A percentile compares a stretch with the other conserved stretches of the same genome.
phyloP scores from a whole-genome alignment of 176 grass and related monocot genomes.

The Oryza longistaminata region DNA sequence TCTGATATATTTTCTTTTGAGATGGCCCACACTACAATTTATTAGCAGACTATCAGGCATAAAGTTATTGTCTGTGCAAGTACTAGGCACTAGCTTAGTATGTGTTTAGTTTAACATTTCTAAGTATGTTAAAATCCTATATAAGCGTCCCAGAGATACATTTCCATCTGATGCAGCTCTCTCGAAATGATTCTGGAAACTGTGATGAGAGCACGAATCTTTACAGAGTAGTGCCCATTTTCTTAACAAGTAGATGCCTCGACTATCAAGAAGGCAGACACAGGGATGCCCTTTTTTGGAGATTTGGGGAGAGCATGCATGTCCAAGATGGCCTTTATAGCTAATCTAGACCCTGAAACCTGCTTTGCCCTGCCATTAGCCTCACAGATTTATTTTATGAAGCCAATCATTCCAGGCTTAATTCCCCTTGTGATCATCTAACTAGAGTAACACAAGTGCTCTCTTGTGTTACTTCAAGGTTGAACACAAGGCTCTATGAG shows the following conservation, averaged over 20 bases:
- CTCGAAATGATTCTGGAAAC: neutral
- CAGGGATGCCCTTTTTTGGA: slow-evolving; percentile 44
- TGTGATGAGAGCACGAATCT: slow-evolving; percentile 10
- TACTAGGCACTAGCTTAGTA: neutral
- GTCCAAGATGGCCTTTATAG: slow-evolving; percentile 49
- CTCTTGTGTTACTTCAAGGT: slow-evolving; percentile 33
- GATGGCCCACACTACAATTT: neutral
- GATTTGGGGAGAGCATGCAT: slow-evolving; percentile 44
- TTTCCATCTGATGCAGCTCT: neutral
- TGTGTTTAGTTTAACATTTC: neutral
- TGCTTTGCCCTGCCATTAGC: slow-evolving; percentile 37
- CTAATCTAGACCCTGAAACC: slow-evolving; percentile 46
- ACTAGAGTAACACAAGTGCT: slow-evolving; percentile 37
- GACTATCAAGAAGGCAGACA: neutral
- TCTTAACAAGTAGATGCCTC: neutral
- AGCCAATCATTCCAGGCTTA: slow-evolving; percentile 43
- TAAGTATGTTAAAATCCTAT: neutral
- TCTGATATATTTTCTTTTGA: neutral
- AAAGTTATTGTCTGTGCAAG: neutral
- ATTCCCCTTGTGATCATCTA: slow-evolving; percentile 33
- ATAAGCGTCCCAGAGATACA: neutral
- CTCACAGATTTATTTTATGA: slow-evolving; percentile 37
- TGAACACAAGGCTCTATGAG: slow-evolving; percentile 39
- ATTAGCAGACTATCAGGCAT: neutral
- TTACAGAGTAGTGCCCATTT: slow-evolving; percentile 8